Evolutionary conservation across 805 yeast species (phyloP).

Genomic region (Wickerhamomyces strasburgensis): DNA sequence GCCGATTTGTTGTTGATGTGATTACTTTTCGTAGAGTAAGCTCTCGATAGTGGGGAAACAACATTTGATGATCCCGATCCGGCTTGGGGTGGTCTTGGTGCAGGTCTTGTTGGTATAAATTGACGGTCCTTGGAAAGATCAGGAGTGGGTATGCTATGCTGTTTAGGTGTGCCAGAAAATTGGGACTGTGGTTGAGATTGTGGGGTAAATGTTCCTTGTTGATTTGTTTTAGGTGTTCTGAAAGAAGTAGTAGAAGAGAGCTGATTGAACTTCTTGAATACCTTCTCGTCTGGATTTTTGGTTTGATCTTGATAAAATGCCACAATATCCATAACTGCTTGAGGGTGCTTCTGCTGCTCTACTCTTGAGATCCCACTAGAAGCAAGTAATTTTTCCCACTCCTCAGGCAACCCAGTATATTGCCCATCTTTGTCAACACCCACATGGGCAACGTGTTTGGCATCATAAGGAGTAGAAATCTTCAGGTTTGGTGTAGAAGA

Average conservation of each 20-base stretch:
- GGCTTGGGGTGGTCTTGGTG: conserved; percentile 52
- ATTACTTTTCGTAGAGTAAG: conserved; percentile 13
- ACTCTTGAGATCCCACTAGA: conserved; percentile 84
- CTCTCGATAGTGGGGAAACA: conserved; percentile 26
- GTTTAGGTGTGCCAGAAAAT: conserved; percentile 23
- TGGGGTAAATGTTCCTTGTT: conserved; percentile 21
- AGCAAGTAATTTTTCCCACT: conserved; percentile 80
- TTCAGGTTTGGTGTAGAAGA: conserved; percentile 30
- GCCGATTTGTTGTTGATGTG: conserved; percentile 19
- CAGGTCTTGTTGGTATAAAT: conserved; percentile 63
- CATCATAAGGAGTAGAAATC: conserved; percentile 89
- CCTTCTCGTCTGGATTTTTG: conserved; percentile 37
- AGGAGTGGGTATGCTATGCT: conserved; percentile 15
- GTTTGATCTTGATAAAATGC: conserved; percentile 71
- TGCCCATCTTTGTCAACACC: conserved; percentile 84
- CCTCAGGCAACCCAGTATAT: conserved; percentile 87
- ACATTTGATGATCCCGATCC: conserved; percentile 20
- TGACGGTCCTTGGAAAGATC: conserved; percentile 31
- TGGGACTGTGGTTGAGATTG: conserved; percentile 18
- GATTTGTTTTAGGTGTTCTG: conserved; percentile 27
- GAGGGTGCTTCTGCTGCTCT: conserved; percentile 89
- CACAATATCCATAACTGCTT: conserved; percentile 88
- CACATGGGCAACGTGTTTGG: conserved; percentile 89
- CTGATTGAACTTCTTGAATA: conserved; percentile 34
- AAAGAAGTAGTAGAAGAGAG: conserved; percentile 28